Conservation (phyloP, 768 basidiomycete species). For the Gloeopeniophorella convolvens region DNA sequence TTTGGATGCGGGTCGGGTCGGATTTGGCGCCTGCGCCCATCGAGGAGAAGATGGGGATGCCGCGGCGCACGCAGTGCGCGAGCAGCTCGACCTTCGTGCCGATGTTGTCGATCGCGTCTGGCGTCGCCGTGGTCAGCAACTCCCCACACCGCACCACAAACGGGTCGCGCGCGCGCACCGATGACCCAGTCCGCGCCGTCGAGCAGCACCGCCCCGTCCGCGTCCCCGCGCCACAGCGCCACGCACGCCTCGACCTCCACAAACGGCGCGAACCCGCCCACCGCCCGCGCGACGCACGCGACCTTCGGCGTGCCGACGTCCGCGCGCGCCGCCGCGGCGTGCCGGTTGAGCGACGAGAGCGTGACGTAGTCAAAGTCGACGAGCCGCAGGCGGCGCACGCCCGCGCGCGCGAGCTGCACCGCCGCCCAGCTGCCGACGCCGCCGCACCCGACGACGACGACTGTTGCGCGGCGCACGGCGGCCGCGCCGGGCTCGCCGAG, state of each 20-base stretch:
- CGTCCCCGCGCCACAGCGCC: conserved; percentile 83
- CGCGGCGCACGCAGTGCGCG: conserved; percentile 74
- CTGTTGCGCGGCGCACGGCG: conserved; percentile 63
- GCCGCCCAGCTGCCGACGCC: conserved; percentile 97
- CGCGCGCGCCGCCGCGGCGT: conserved; percentile 80
- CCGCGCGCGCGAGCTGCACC: conserved; percentile 89
- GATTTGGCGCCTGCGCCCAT: conserved; percentile 96
- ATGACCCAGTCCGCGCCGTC: conserved; percentile 93
- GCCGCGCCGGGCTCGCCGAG: conserved; percentile 87
- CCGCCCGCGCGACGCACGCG: conserved; percentile 56
- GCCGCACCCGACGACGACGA: conserved; percentile 91
- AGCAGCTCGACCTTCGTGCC: conserved; percentile 93
- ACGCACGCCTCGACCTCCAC: conserved; percentile 78
- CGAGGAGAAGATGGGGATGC: conserved; percentile 89
- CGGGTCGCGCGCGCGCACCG: conserved; percentile 39
- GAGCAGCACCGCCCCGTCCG: conserved; percentile 56
- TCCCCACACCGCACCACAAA: conserved; percentile 6
- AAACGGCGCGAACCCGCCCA: conserved; percentile 76
- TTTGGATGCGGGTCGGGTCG: conserved; percentile 93
- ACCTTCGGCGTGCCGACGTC: conserved; percentile 97
- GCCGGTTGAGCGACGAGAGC: conserved; percentile 89
- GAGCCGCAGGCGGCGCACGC: conserved; percentile 70
- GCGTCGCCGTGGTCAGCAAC: background rate
- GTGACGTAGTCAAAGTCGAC: conserved; percentile 97
- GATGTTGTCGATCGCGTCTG: conserved; percentile 97